Base-by-base conservation (phyloP, 2,329 filamentous ascomycete species). In the Hymenoscyphus albidus region DNA sequence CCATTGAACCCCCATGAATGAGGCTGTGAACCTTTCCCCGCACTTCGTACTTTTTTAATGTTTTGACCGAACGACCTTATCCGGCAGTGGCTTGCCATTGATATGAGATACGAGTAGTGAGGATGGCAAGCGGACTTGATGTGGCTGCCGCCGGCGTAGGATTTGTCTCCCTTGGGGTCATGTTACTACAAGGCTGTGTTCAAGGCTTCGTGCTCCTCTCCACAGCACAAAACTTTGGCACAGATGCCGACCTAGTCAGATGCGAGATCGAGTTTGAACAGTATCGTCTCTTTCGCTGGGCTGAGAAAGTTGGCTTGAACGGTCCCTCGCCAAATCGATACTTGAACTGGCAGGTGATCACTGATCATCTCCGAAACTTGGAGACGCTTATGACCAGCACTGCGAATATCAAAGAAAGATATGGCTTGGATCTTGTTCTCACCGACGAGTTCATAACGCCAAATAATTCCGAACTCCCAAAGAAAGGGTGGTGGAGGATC, bases 261-360 rank as follows among this genome's bases (percentile, higher is more conserved):
- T 65, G 63, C 35, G 62, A 62, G 63, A 54, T 67, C 27, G 61
- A 67, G 10, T 63, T 67, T 54, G 61, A 69, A 61, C 56, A 69
- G 55, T 63, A 62, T 16, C 65, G 63, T 32, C 57, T 69, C 14
- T 63, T 55, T n/a, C 40, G 59, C 13, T 69, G 67, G 65, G 67
- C 63, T 38, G 58, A 63, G 32, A 61, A 60, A 31, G 65, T 61
- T 40, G 67, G 67, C 14, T 40, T 69, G 12, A 57, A 57, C n/a
- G 59, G 27, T 7, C 32, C 55, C 12, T 42, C 58, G 16, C 69
- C 64, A 27, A 67, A 70, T 58, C 62, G 62, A 27, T 57, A 64
- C n/a, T 35, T 70, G 32, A 70, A 71, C 61, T 67, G 63, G 67
- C 59, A 64, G 32, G 58, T 69, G 32, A 62, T 68, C n/a, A 56